Evolutionary conservation across 2,329 filamentous ascomycete genomes (phyloP).

Genomic region (Penicillium sp.): DNA sequence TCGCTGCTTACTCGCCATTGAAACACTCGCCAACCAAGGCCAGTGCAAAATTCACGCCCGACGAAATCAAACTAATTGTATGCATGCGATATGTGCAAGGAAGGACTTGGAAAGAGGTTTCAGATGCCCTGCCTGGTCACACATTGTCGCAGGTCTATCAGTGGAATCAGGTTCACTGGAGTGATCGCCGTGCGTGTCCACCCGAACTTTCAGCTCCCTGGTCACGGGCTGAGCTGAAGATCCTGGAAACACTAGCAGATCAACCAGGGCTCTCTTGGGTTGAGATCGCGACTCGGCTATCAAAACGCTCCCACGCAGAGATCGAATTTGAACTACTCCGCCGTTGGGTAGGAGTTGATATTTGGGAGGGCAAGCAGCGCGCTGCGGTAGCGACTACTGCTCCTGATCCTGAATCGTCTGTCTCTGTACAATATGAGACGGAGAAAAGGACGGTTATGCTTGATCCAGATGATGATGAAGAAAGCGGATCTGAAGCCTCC

Average conservation of each 20-base stretch:
- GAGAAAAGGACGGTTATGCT: background rate
- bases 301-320: conserved; percentile 34
- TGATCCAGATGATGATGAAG: background rate
- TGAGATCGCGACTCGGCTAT: conserved; percentile 34
- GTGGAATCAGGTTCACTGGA: conserved; percentile 39
- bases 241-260: conserved; percentile 32
- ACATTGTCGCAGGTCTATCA: conserved; percentile 26
- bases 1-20: background rate
- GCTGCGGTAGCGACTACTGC: background rate
- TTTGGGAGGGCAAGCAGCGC: conserved; percentile 15
- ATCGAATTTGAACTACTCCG: conserved; percentile 41
- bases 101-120: conserved; percentile 37
- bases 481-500: background rate
- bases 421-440: background rate
- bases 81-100: conserved; percentile 34
- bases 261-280: conserved; percentile 37
- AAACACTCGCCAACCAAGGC: conserved; percentile 26
- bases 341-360: conserved; percentile 35
- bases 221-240: conserved; percentile 34
- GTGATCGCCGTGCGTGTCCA: conserved; percentile 30
- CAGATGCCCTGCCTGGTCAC: conserved; percentile 33
- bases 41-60: conserved; percentile 32
- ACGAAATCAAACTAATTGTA: conserved; percentile 39
- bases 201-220: conserved; percentile 34
- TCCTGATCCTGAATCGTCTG: background rate